These are phyloP conservation scores for Podaxis pistillaris DNA, from an alignment of 768 basidiomycete species.

Conservation along the genomic window DNA sequence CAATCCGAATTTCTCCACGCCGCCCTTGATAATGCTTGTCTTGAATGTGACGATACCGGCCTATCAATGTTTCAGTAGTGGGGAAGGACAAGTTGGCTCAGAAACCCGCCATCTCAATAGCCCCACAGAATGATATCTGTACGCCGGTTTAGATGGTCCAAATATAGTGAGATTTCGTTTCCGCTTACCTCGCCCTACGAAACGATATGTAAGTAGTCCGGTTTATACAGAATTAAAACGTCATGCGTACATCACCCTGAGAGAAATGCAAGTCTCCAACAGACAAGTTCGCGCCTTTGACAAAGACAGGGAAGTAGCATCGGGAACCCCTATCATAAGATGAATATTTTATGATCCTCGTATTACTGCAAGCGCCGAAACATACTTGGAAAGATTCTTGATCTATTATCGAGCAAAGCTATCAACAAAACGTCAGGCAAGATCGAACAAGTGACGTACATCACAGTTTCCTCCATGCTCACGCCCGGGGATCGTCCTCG, in stretches of 20 bases:
- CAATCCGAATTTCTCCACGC: constrained; percentile 69
- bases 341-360: neutral
- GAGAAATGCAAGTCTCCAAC: constrained; percentile 81
- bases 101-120: constrained; percentile 65
- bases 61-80: constrained; percentile 26
- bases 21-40: constrained; percentile 71
- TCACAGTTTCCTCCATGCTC: constrained; percentile 82
- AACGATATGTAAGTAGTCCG: neutral
- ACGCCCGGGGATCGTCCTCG: constrained; percentile 72
- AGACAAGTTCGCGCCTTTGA: constrained; percentile 73
- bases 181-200: constrained; percentile 52
- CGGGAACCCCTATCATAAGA: constrained; percentile 50
- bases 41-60: constrained; percentile 73
- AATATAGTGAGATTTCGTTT: neutral
- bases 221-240: neutral
- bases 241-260: constrained; percentile 58
- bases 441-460: constrained; percentile 32
- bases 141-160: neutral
- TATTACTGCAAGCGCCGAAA: neutral
- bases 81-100: neutral
- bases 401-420: constrained; percentile 39
- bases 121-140: constrained; percentile 72
- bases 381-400: constrained; percentile 67
- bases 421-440: neutral
- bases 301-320: constrained; percentile 76